A percentile compares a stretch with the other conserved stretches of the same genome.
Evolutionary conservation across 352 stramenopile genomes (phyloP).

Genomic region (Globisporangium mamillatum): DNA sequence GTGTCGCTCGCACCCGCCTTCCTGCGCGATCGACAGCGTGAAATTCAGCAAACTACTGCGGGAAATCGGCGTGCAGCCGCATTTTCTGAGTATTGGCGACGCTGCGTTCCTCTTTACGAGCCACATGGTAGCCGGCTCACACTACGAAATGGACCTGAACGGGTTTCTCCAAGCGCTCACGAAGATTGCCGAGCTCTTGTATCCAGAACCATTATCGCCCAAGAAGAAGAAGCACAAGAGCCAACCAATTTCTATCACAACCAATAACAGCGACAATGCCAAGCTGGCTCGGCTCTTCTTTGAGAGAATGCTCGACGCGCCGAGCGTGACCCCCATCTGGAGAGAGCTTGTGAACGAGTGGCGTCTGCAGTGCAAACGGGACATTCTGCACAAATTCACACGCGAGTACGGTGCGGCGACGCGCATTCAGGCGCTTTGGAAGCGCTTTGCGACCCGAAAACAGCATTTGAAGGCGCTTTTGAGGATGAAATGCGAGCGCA

Average conservation of each 20-base stretch:
- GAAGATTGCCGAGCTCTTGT: slow-evolving; percentile 36
- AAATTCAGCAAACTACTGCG: slow-evolving; percentile 80
- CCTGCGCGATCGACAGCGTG: slow-evolving; percentile 51
- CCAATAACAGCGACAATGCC: background rate
- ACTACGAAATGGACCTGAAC: slow-evolving; percentile 60
- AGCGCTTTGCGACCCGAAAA: slow-evolving; percentile 21
- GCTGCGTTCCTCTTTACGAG: slow-evolving; percentile 60
- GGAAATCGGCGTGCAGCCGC: slow-evolving; percentile 51
- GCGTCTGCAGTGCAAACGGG: slow-evolving; percentile 36
- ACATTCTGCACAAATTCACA: slow-evolving; percentile 25
- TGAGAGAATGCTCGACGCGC: slow-evolving; percentile 41
- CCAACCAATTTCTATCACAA: background rate
- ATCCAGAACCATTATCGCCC: slow-evolving; percentile 8
- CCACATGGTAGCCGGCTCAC: slow-evolving; percentile 31
- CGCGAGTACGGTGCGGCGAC: slow-evolving; percentile 48
- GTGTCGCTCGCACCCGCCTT: slow-evolving; percentile 47
- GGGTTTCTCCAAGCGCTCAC: slow-evolving; percentile 45
- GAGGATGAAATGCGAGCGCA: slow-evolving; percentile 39
- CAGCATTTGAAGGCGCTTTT: slow-evolving; percentile 19
- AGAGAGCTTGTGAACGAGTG: slow-evolving; percentile 41
- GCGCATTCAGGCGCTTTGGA: slow-evolving; percentile 43
- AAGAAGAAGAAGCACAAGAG: background rate
- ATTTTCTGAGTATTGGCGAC: slow-evolving; percentile 51
- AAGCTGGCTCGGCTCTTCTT: slow-evolving; percentile 39
- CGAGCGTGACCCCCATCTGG: slow-evolving; percentile 43